Base-by-base conservation (phyloP, 1,284 basidiomycete species). In the Cutaneotrichosporon sp. region DNA sequence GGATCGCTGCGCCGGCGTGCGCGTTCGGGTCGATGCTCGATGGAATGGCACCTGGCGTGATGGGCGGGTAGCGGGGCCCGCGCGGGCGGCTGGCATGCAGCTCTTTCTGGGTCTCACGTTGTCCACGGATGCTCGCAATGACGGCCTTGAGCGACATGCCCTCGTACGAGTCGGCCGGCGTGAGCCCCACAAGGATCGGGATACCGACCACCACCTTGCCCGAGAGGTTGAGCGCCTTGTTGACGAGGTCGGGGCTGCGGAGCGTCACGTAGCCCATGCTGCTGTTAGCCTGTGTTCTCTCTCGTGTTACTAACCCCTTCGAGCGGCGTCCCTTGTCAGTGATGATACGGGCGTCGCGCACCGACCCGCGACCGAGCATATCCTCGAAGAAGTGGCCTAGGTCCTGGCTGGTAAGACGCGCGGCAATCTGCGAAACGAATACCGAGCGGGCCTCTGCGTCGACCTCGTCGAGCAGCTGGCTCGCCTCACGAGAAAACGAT, bases 371-470 rank as follows among this genome's bases (percentile, higher is more conserved):
- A 27, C 94, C 94, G 34, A 97, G 84, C 78, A 92, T 94, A 77
- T 97, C 92, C 83, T 98, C 95, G 77, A 99, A 98, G 83, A 99
- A 99, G 81, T 95, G 91, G 66, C 94, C 94, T 78, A 99, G 83
- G 83, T 99, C 95, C 74, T 91, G 86, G 73, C 94, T 92, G 62
- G 92, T 95, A 77, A 98, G 87, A 73, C 92, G 87, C 61, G 93
- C 92, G 70, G 95, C 92, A 75, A 99, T 88, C 82, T 98, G 95
- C 72, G 94, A 95, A 77, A 97, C 94, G 82, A 99, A 99, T 68
- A 98, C 91, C 70, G 95, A 97, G 79, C 97, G 90, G 75, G 90
- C 87, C 85, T 98, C 95, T 63, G 89, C 93, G 78, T 93, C 93
- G 54, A 77, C 73, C 56, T 77, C 73, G 25, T 90, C 78, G 22